A percentile compares a stretch with the other conserved stretches of the same genome.
Evolutionary conservation across 2,329 filamentous ascomycete species (phyloP).

Genomic region (Dothideomycetes sp.): DNA sequence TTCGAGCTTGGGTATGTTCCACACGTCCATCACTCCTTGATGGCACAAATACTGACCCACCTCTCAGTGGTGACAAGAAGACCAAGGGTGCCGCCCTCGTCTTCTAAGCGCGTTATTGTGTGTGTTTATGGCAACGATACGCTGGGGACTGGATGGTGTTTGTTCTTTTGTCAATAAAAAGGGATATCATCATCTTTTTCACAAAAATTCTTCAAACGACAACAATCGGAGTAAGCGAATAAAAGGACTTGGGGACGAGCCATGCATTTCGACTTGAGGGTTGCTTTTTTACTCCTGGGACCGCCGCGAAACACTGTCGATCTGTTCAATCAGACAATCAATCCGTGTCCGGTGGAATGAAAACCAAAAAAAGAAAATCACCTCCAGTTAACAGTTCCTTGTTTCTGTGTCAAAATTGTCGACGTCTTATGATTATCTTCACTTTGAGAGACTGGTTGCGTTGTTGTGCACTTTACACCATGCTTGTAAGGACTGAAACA

Average conservation of each 20-base stretch:
- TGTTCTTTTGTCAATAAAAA: constrained; percentile 1
- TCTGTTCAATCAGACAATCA: too few relatives aligned
- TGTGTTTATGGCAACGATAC: constrained; percentile 13
- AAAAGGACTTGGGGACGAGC: constrained; percentile 11
- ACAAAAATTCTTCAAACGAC: too few relatives aligned
- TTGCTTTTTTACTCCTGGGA: constrained; percentile 11
- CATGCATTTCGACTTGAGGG: constrained; percentile 11
- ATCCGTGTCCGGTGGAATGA: constrained; percentile 1
- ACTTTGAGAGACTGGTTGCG: too few relatives aligned
- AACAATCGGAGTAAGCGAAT: constrained; percentile 12
- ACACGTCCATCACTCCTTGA: not conserved
- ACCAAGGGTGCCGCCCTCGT: constrained; percentile 99
- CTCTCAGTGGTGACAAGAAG: constrained; percentile 97
- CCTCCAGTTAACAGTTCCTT: not conserved
- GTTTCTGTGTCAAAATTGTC: not conserved
- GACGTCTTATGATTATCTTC: not conserved
- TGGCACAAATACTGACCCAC: constrained; percentile 32
- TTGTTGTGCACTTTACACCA: too few relatives aligned
- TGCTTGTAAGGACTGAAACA: too few relatives aligned
- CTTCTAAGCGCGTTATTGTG: constrained; percentile 67
- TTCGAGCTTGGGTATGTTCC: constrained; percentile 91
- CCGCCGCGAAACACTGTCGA: constrained; percentile 5
- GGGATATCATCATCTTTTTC: constrained; percentile 10
- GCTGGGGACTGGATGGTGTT: constrained; percentile 12
- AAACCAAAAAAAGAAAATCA: constrained; percentile 7